Base-by-base conservation (phyloP, 2,329 filamentous ascomycete species). In the Rutstroemia sp. region DNA sequence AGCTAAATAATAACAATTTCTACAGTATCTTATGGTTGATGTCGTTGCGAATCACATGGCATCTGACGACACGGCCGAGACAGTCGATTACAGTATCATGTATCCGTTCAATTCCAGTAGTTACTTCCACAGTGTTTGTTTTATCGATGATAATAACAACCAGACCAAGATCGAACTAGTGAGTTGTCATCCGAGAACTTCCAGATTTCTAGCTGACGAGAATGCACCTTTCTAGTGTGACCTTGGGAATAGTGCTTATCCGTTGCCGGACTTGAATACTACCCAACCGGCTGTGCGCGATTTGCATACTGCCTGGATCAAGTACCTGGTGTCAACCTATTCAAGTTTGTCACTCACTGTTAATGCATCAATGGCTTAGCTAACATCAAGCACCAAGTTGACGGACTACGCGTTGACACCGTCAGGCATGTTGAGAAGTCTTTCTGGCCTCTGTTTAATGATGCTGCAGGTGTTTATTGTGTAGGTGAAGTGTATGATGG, bases 401-500 rank as follows among this genome's bases (percentile, higher is more conserved):
- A 80, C 61, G 78, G 77, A 2, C 63, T 79, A 16, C 75, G 77
- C 49, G 69, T 80, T 19, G 77, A 79, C 63, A 76, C 74, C 41
- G 73, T 73, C 10, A 72, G 75, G 60, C 71, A 79, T 58, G 71
- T 78, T 34, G 66, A 74, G 37, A 71, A 69, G 59, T 74, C 73
- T 18, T 87, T 84, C 67, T 83, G 81, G 73, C 71, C 79, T 0
- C 69, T 65, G 0, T 86, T 85, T 61, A 62, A 68, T 51, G 71
- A 75, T 25, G 63, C 72, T 1, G 75, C 80, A 0, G 82, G 80
- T 2, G 78, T 85, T 1, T 85, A 82, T 66, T 74, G 76, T 5
- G 73, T 85, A 10, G 83, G 83, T 5, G 83, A 87, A 65, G 81
- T 85, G 3, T 78, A 75, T 53, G 73, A 81, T 42, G 81, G 80